Evolutionary conservation across 306 rosid species (phyloP), one percentile per base, ranked within the genome.

Genomic region (Rosa lucieae): DNA sequence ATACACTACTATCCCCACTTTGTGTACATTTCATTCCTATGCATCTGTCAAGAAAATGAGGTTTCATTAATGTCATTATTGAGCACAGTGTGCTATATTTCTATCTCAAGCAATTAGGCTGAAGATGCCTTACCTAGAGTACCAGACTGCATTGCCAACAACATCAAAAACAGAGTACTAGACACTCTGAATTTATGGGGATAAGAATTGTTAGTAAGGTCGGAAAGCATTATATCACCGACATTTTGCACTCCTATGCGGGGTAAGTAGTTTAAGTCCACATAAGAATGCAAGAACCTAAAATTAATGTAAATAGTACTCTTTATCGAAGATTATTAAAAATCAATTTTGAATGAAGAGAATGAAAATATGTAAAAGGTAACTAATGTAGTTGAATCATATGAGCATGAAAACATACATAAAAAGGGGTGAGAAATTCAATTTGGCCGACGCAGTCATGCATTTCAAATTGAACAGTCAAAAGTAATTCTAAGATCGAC

Each of bases 401-500:
- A 23, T 12, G 67, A 23, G 40, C 67, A 26, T 26, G 67, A 61
- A 10, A 23, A 61, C 35, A 6, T 29, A 62, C 1, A 62, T 11
- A 13, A 23, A 59, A 59, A 32, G 37, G 37, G 14, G 37, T 18
- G 42, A 10, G 8, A 26, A 18, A 66, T 66, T 37, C 6, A 52
- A 35, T 37, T 51, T 52, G 35, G 6, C 11, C 47, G 35, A 73
- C 11, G 63, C 18, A 35, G 12, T 35, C 65, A 5, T 62, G 15
- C 44, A 42, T 44, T 61, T 70, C 46, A 46, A 65, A 37, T 18
- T 6, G 72, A 29, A 49, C 56, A 74, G 75, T 39, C 53, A 79
- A 78, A 71, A 70, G 89, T 47, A 63, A 83, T 59, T 61, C 29
- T 78, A 81, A 81, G 82, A 84, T 58, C 77, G 72, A 79, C 69